Percentiles rank a stretch among this genome's conserved stretches.
These are phyloP conservation scores for Lathyrus aphaca DNA, from an alignment of 306 rosid species.

Conservation along the genomic window DNA sequence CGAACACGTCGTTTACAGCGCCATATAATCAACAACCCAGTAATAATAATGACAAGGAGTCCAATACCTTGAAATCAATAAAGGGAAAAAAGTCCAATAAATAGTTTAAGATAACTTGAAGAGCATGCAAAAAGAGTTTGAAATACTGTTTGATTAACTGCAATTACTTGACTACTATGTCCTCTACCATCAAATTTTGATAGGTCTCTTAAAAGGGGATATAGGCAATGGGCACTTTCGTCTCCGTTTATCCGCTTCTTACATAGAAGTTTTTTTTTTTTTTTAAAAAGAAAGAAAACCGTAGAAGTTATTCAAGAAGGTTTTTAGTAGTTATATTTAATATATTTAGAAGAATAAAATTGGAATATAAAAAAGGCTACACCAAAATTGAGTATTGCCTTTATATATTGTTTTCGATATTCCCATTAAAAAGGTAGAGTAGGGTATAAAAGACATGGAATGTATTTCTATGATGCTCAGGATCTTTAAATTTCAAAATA, in stretches of 20 bases:
- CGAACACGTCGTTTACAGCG: neutral
- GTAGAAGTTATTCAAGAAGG: no score
- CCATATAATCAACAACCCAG: slow-evolving; percentile 38
- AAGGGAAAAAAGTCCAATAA: neutral
- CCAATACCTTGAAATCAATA: slow-evolving; percentile 42
- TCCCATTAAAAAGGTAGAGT: neutral
- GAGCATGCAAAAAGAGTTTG: neutral
- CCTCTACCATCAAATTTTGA: neutral
- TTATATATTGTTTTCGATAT: no score
- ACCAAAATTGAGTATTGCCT: no score
- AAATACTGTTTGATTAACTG: slow-evolving; percentile 2
- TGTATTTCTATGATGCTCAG: neutral
- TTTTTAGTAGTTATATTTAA: no score
- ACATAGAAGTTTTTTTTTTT: no score
- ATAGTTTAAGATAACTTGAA: neutral
- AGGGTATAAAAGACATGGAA: neutral
- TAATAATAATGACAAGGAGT: slow-evolving; percentile 25
- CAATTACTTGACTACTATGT: slow-evolving; percentile 6
- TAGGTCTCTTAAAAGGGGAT: neutral
- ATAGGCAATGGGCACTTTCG: no score
- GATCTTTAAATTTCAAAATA: slow-evolving; percentile 2
- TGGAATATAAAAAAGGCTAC: no score
- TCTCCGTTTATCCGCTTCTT: no score
- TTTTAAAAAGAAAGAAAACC: no score
- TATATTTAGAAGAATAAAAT: no score